Conservation (phyloP, 805 yeast genomes). For the fission yeast (Schizosaccharomyces pombe) region ASM294v3 CU329670.1:1511501-1512000, state of each 20-base stretch:
- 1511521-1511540: no score
- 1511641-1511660: no score
- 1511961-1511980: slow-evolving; percentile 97
- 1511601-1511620: no score
- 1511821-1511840: slow-evolving; percentile 98
- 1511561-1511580: no score
- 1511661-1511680: no score
- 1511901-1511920: slow-evolving; percentile 91
- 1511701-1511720: no score
- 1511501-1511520: no score
- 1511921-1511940: slow-evolving; percentile 96
- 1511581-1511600: no score
- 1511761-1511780: not conserved
- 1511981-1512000: slow-evolving; percentile 93
- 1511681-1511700: no score
- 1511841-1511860: slow-evolving; percentile 99
- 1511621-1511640: no score
- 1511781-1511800: slow-evolving; percentile 21
- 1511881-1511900: slow-evolving; percentile 96
- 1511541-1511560: no score
- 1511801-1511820: slow-evolving; percentile 95
- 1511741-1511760: not conserved
- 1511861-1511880: slow-evolving; percentile 98
- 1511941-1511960: slow-evolving; percentile 93
- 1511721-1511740: no score